Evolutionary conservation across 257 asterid genomes (phyloP), one percentile per base, ranked within the genome.

Genomic region (Nicotiana obtusifolia): DNA sequence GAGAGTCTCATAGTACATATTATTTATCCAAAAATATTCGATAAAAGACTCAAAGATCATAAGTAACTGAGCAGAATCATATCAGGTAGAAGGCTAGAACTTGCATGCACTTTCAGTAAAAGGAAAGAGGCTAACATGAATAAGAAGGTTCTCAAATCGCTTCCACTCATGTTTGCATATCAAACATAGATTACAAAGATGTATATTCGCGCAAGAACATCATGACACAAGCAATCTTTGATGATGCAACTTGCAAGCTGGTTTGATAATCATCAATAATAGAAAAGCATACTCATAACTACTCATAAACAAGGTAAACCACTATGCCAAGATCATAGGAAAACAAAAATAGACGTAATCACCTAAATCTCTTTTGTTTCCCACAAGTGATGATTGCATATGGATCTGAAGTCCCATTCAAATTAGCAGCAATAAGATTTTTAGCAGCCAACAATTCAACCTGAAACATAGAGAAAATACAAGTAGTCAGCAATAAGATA

Each of bases 361-460:
- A 95, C 99, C 99, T 96, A 85, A 94, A 93, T 80, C 94, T 90
- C 87, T 94, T 95, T 84, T 94, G 94, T 35, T 88, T 82, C 80
- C 97, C 94, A 86, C 98, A 94, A 76, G 93, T 89, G 71, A 96
- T 90, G 81, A 94, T 90, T 80, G 95, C 98, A 88, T 92, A 96
- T 84, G 99, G 97, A 91, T 94, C 98, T 71, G 98, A 91, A 57
- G 96, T 91, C 85, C 98, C 97, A 87, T 92, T 94, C 79, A 94
- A 83, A 86, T 93, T 94, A 69, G 94, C 95, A 84, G 94, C 97
- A 37, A 84, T 73, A 84, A 95, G 99, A 89, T 95, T 94, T 85
- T 93, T 95, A 26, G 98, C 99, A 64, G 98, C 97, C 82, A 96
- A 84, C 79, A 94, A 93, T 85, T 93, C 98, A 85, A 95, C 97